Percentiles rank a stretch among this genome's conserved stretches.
Evolutionary conservation across 2,329 filamentous ascomycete genomes (phyloP).

Genomic region (Aspergillus aculeatinus): DNA sequence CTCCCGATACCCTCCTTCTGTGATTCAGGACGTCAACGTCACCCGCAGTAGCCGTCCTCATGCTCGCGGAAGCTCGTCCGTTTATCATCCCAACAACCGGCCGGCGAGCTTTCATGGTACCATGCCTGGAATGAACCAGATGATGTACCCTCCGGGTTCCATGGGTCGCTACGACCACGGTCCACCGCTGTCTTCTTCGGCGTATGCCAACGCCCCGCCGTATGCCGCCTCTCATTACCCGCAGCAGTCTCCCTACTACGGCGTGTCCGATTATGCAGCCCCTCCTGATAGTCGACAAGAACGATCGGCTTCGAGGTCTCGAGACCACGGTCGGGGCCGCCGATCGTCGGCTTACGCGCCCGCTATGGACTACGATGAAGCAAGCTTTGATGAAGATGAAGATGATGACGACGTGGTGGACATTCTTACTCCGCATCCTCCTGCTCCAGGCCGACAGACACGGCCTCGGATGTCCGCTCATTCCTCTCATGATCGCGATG

Average conservation of each 20-base stretch:
- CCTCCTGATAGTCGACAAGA: constrained; percentile 34
- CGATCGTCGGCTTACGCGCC: constrained; percentile 37
- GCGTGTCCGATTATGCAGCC: constrained; percentile 25
- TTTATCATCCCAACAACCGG: constrained; percentile 37
- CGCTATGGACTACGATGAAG: constrained; percentile 33
- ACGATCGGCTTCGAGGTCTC: constrained; percentile 35
- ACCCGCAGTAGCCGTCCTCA: constrained; percentile 28
- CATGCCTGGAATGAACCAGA: constrained; percentile 30
- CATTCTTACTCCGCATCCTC: constrained; percentile 24
- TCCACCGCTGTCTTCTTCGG: constrained; percentile 39
- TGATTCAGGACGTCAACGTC: constrained; percentile 33
- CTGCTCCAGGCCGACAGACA: constrained; percentile 26
- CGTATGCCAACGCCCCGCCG: constrained; percentile 31
- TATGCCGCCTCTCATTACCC: constrained; percentile 36
- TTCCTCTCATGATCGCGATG: constrained; percentile 32
- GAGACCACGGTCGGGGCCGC: constrained; percentile 33
- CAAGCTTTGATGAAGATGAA: constrained; percentile 17
- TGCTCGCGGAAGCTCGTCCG: constrained; percentile 32
- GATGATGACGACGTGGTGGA: constrained; percentile 34
- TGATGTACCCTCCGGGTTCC: constrained; percentile 30
- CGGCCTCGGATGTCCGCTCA: constrained; percentile 33
- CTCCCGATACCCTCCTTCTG: constrained; percentile 29
- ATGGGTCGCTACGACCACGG: constrained; percentile 36
- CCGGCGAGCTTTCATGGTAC: constrained; percentile 43
- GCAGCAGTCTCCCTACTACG: constrained; percentile 29